Base-by-base conservation (phyloP, 495 filamentous ascomycete species). In the Trichoderma asperelloides region DNA sequence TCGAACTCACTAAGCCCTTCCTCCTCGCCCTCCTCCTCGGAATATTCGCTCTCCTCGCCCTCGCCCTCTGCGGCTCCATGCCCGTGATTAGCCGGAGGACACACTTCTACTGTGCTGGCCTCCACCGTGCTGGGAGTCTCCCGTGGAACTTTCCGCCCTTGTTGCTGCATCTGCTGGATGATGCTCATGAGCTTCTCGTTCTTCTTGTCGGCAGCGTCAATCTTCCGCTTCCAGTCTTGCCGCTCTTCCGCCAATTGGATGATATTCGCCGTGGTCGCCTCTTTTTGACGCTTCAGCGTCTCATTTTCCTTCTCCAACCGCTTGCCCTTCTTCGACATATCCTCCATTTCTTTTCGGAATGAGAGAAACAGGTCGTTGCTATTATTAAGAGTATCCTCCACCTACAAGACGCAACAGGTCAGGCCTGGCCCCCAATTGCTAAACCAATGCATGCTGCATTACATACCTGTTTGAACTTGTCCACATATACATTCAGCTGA, bases 321-420 rank as follows among this genome's bases (percentile, higher is more conserved):
- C 76, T 98, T 97, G 5, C 95, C 97, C 81, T 98, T 98, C 81
- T 97, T 97, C 0, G 93, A 96, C 96, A 98, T 98, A 74, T 98
- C 95, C 78, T 98, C 95, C 96, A 98, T 98, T 78, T 98, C 95
- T 79, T 97, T 98, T 41, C 95, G 88, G 79, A 98, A 98, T 0
- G 95, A 98, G 60, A 97, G 82, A 76, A 98, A 98, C 64, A 98
- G 85, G 75, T 98, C 95, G 81, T 98, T 98, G 77, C 91, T 96
- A 76, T 97, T 98, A 77, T 98, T 98, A 23, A 98, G 83, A 4
- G 95, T 98, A 77, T 98, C 96, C 84, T 98, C 95, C 69, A 98
- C 95, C 70, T 60, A 33, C 69, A 60, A 70, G 45, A 23, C 30
- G 21, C 43, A 21, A 37, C 62, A 39, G 15, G 45, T 64, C 55